Evolutionary conservation across 208 protist species (phyloP).

Genomic region (Balamuthia mandrillaris): DNA sequence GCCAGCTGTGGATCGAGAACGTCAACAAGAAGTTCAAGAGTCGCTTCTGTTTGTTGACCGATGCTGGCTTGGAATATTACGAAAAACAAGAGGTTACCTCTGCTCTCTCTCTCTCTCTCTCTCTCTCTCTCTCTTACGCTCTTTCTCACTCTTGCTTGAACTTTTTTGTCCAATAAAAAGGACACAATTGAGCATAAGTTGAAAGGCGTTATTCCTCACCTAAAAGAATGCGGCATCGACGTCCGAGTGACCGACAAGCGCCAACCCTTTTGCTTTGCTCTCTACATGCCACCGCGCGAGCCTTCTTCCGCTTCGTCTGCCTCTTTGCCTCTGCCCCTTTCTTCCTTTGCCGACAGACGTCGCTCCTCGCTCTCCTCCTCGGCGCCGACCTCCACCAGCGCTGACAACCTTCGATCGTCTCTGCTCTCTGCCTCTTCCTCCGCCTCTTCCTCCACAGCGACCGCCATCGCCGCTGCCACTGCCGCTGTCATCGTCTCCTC

Average conservation of each 20-base stretch:
- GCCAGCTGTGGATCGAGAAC: constrained; percentile 17
- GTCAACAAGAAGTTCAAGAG: background rate
- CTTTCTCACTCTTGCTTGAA: background rate
- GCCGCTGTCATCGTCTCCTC: no score
- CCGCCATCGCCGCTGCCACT: no score
- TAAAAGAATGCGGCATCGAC: constrained; percentile 9
- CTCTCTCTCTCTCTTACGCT: background rate
- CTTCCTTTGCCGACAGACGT: no score
- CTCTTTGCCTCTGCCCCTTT: no score
- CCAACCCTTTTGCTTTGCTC: no score
- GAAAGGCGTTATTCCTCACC: background rate
- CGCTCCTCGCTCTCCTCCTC: no score
- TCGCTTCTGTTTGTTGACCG: constrained; percentile 19
- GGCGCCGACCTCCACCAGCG: no score
- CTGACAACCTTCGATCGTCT: no score
- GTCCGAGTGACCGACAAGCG: constrained; percentile 6
- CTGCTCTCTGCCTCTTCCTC: no score
- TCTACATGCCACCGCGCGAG: no score
- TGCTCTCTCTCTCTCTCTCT: background rate
- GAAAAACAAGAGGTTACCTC: background rate
- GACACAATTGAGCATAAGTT: constrained; percentile 1
- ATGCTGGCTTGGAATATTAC: constrained; percentile 19
- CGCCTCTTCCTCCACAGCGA: no score
- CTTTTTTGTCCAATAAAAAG: background rate
- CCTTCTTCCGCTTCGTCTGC: no score